Evolutionary conservation across 1,284 basidiomycete species (phyloP), one percentile per base, ranked within the genome.

Genomic region (Sporisorium scitamineum): DNA sequence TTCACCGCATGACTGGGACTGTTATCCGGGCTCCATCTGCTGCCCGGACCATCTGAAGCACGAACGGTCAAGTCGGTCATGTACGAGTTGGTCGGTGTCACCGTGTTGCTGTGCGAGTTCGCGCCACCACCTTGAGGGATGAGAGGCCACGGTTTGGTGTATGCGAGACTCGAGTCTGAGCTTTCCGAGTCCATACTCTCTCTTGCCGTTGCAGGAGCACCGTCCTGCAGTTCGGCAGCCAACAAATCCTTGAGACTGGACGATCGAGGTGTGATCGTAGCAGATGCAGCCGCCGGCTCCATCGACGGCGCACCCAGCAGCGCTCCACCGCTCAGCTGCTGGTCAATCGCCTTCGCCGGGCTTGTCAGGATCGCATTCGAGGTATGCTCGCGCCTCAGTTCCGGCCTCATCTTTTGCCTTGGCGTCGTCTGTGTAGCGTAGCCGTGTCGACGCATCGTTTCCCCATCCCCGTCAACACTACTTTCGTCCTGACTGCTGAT

Each of bases 31-130:
- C 58, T 72, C 68, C 73, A 76, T 24, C 54, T 67, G 39, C 58
- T 62, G 5, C 14, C 24, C 9, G 47, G 37, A 16, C 52, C 45
- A 1, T 42, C 34, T 26, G 6, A 2, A 3, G 20, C 29, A 31
- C 37, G 39, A 20, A 42, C 39, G n/a, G 39, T 47, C 32, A 75
- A 56, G n/a, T 75, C 47, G 26, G 50, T 44, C 0, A 41, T 29
- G 61, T 69, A 70, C 31, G 71, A 75, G 53, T 70, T 75, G 62
- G 71, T 75, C 3, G 71, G 71, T 0, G 71, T 75, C 47, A 75
- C 5, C 10, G 26, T 75, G 53, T 57, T 62, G 54, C 18, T 29
- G 1, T 48, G n/a, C n/a, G n/a, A n/a, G n/a, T n/a, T n/a, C n/a
- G n/a, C n/a, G n/a, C n/a, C n/a, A 3, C 16, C 11, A 0, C 34